Evolutionary conservation across 306 rosid genomes (phyloP), one percentile per base, ranked within the genome.

Genomic region (Lagenaria siceraria): DNA sequence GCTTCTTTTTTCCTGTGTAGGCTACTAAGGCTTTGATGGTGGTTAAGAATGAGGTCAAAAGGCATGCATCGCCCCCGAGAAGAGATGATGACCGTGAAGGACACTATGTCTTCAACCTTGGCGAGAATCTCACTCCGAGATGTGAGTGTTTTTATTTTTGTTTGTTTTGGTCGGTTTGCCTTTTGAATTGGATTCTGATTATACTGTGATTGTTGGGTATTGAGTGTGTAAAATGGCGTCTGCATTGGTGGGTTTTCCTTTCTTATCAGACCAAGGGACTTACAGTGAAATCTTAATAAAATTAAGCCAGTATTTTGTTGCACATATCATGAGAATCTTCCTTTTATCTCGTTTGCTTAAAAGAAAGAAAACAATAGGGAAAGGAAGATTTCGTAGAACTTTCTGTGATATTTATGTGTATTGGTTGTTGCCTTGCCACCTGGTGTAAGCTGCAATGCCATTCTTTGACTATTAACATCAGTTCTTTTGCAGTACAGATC

Each of bases 21-120:
- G 86, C 82, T 38, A 85, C 87, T 72, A 86, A 87, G 80, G 84
- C 74, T 78, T 43, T 79, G 83, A 79, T 72, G 77, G 81, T 80
- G 12, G 49, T 78, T 78, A 87, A 85, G 46, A 88, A 86, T 48
- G 90, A 81, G 54, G 40, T 78, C 24, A 84, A 79, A 78, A 90
- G 87, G 75, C 87, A 82, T 42, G 89, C 80, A 3, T 91, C 97
- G 79, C 97, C 97, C 51, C 98, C 98, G 3, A 88, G 83, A 82
- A 88, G 98, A 77, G 92, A 90, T 27, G 96, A 93, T 64, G 98
- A 91, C 85, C 98, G 98, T 24, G 97, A 91, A n/a, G 98, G 98
- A 11, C 96, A 91, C 84, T 91, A 89, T 71, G 89, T 93, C 6
- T 93, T 81, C 79, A 88, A 83, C 83, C 88, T 93, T 2, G 98